Conservation (phyloP, 176 grass and related monocot genomes). For the Aegilops sharonensis region DNA sequence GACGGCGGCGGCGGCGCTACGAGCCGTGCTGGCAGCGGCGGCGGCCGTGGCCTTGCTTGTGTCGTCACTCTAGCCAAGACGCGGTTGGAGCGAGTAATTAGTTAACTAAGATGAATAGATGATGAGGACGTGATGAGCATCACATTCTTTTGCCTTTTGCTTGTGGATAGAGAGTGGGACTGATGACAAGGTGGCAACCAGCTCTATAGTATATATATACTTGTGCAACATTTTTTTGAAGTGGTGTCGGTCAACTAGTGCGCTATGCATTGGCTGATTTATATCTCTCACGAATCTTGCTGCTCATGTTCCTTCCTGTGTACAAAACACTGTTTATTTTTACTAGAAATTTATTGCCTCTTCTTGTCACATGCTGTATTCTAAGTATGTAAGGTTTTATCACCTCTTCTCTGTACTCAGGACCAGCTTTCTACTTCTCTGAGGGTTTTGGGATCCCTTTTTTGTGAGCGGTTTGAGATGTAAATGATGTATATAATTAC, state of each 20-base stretch:
- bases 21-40: slow-evolving; percentile 14
- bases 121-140: slow-evolving; percentile 28
- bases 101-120: not conserved
- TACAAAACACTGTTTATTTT: not conserved
- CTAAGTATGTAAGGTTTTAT: not conserved
- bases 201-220: not conserved
- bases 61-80: not conserved
- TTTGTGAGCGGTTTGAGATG: not conserved
- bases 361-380: slow-evolving; percentile 9
- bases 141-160: slow-evolving; percentile 39
- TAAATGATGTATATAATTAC: not conserved
- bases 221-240: not conserved
- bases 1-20: slow-evolving; percentile 19
- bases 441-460: not conserved
- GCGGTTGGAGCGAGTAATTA: not conserved
- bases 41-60: slow-evolving; percentile 35
- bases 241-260: slow-evolving; percentile 5
- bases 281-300: not conserved
- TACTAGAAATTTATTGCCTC: not conserved
- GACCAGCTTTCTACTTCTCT: not conserved
- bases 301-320: slow-evolving; percentile 2
- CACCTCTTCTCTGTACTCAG: not conserved
- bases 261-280: slow-evolving; percentile 25
- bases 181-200: slow-evolving; percentile 16
- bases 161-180: slow-evolving; percentile 37